Base-by-base conservation (phyloP, 768 basidiomycete genomes). In the Boletus rex-veris region DNA sequence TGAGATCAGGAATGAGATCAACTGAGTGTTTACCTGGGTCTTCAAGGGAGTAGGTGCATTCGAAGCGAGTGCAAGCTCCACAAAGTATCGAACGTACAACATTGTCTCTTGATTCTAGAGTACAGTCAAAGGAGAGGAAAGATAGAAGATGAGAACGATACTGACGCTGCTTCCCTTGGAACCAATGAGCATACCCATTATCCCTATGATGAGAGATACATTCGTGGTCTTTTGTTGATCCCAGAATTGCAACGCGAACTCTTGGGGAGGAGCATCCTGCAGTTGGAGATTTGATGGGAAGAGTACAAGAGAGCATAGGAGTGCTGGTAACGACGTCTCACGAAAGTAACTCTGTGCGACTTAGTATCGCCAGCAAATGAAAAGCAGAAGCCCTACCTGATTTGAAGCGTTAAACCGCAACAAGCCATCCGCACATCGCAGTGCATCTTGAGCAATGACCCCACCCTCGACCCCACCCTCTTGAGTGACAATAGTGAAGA, bases 161-260 rank as follows among this genome's bases (percentile, higher is more conserved):
- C 84, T 64, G 60, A 87, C 85, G 60, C 75, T 77, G 62, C 77
- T 74, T 48, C 85, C 85, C 66, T 89, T 88, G 38, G 81, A 80
- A n/a, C 80, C 78, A 33, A 93, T 78, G 9, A 98, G 80, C 77
- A 95, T 89, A 3, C 92, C 86, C 60, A 98, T 84, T 54, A 97
- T 82, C 18, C 85, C 85, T 3, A 98, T 74, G 8, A 92, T 82
- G n/a, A 93, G 72, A 0, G 80, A 77, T 2, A 86, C 83, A 64
- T 97, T 98, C 21, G 80, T 72, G n/a, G 80, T 72, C 70, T 98
- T 99, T 68, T 93, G 90, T 39, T 85, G 80, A 59, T 95, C 92
- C 97, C 97, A 99, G 70, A 93, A 93, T 67, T 99, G 97, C 42
- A 98, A 73, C 1, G 94, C 88, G 70, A 98, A 98, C 58, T 91